These are phyloP conservation scores for Huiozyma naganishii DNA, from an alignment of 805 yeast genomes.

Conservation along the genomic window DNA sequence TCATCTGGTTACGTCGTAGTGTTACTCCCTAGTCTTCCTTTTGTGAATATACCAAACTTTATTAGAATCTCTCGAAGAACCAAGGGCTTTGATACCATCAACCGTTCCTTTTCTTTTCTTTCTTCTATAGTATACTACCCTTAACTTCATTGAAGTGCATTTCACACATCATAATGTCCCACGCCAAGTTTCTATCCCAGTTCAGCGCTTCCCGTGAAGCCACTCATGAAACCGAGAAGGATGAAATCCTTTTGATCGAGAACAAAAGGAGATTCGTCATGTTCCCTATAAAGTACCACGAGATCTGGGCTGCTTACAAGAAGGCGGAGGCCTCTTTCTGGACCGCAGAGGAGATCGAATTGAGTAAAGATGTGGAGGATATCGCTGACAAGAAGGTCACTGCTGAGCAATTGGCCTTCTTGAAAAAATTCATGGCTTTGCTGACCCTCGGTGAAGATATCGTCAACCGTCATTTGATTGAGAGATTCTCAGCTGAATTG, in stretches of 20 bases:
- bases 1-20: too few species aligned
- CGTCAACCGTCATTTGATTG: constrained; percentile 91
- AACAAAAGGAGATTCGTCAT: constrained; percentile 84
- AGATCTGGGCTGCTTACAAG: constrained; percentile 97
- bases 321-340: constrained; percentile 98
- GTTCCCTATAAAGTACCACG: constrained; percentile 94
- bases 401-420: constrained; percentile 82
- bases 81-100: neutral
- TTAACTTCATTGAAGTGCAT: neutral
- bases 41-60: too few species aligned
- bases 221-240: constrained; percentile 63
- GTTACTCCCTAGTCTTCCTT: too few species aligned
- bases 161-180: constrained; percentile 19
- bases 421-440: constrained; percentile 88
- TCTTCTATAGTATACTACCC: neutral
- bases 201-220: constrained; percentile 59
- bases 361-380: constrained; percentile 78
- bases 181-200: constrained; percentile 42
- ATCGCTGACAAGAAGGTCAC: constrained; percentile 69
- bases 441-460: constrained; percentile 96
- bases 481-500: constrained; percentile 92
- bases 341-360: constrained; percentile 98
- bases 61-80: too few species aligned
- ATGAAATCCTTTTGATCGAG: constrained; percentile 80
- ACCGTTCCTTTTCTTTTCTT: neutral